These are phyloP conservation scores for Silene latifolia DNA, from an alignment of 148 eudicot genomes.

Conservation along the genomic window DNA sequence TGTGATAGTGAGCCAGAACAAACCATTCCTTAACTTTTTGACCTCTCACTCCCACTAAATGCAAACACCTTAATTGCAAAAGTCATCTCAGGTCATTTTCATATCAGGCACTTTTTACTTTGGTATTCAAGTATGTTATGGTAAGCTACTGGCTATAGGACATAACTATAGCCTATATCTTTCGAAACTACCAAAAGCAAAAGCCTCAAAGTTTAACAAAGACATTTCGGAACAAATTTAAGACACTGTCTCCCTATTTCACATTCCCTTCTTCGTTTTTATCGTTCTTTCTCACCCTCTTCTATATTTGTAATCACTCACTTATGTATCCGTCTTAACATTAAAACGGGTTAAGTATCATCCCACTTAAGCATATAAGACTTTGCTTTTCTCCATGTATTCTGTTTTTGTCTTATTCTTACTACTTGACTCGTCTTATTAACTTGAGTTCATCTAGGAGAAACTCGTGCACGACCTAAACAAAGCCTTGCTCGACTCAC, in stretches of 20 bases:
- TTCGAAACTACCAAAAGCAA: background rate
- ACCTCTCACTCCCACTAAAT: background rate
- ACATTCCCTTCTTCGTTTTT: background rate
- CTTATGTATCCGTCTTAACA: too few species aligned
- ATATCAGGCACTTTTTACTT: background rate
- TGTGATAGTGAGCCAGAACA: background rate
- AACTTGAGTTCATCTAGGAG: too few species aligned
- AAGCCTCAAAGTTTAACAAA: background rate
- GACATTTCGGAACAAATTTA: background rate
- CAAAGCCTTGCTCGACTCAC: too few species aligned
- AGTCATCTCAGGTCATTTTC: background rate
- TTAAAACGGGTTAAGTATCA: too few species aligned
- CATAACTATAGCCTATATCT: background rate
- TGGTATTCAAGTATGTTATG: background rate
- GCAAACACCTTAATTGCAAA: background rate
- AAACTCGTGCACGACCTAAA: too few species aligned
- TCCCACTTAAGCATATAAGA: too few species aligned
- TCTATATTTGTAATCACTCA: too few species aligned
- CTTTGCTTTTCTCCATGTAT: too few species aligned
- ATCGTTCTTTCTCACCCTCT: background rate
- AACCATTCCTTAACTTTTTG: background rate
- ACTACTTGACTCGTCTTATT: too few species aligned
- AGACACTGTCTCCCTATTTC: background rate
- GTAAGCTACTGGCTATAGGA: too few species aligned
- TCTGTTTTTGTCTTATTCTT: too few species aligned